These are phyloP conservation scores for Ustilago vetiveriae DNA, from an alignment of 1,284 basidiomycete genomes.

Conservation along the genomic window DNA sequence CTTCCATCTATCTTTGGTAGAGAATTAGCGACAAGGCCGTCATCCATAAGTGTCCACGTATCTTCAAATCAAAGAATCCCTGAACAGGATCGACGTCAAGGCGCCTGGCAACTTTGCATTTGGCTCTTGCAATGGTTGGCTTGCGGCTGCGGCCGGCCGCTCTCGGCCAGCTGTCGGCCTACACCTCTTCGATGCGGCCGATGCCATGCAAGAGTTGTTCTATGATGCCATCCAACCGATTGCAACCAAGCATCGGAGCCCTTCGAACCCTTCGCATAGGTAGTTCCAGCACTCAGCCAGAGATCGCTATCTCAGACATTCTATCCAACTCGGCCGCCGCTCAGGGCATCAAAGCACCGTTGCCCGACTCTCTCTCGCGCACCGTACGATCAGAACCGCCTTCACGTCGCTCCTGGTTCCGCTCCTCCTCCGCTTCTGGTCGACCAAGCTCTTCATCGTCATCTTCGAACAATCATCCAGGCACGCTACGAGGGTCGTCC, in stretches of 20 bases:
- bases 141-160: background rate
- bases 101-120: background rate
- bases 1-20: too few species aligned
- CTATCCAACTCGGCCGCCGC: constrained; percentile 27
- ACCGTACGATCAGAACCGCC: constrained; percentile 19
- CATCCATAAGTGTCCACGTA: too few species aligned
- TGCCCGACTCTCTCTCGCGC: constrained; percentile 20
- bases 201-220: background rate
- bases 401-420: constrained; percentile 25
- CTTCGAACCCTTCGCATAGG: constrained; percentile 21
- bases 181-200: background rate
- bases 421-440: constrained; percentile 7
- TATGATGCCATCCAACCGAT: background rate
- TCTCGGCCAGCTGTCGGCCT: constrained; percentile 2
- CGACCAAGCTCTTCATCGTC: constrained; percentile 4
- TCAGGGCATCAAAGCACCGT: constrained; percentile 17
- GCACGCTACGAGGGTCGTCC: background rate
- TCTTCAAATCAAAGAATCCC: too few species aligned
- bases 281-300: constrained; percentile 24
- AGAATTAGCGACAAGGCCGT: background rate
- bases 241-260: background rate
- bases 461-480: background rate
- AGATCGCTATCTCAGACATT: constrained; percentile 35
- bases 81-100: background rate
- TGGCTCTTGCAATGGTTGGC: background rate